Evolutionary conservation across 228 moss, liverwort and hornwort genomes (phyloP), one percentile per base, ranked within the genome.

Genomic region (Sphagnum magellanicum): DNA sequence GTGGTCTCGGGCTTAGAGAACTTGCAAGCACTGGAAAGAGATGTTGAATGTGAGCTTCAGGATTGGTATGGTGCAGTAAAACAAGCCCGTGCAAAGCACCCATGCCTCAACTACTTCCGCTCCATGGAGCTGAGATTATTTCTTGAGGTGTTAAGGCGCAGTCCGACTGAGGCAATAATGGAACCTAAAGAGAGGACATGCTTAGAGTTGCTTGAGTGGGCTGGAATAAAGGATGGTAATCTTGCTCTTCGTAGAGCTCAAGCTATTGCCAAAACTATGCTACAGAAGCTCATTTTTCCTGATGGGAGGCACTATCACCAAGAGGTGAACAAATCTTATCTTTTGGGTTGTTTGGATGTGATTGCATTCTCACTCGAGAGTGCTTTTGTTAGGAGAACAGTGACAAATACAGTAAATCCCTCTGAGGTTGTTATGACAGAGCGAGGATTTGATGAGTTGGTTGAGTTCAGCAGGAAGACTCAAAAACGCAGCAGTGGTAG

Each of bases 91-190:
- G 71, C n/a, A n/a, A 68, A 32, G 16, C 67, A 76, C 57, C 58
- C 74, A 32, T 79, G 81, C 64, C 83, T 87, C 4, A 87, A 87
- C 63, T 83, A 86, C 62, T 86, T 86, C 69, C 75, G 73, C 48
- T 86, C 77, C 51, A 73, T 77, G 76, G 85, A 86, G 61, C 66
- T 86, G 50, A 77, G 85, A 49, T 73, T 86, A 50, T 72, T 83
- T 68, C 71, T 78, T 63, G 72, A 83, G 74, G 87, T 81, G 60
- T 73, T 83, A 16, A 74, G 59, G 46, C 17, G 66, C 50, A 32
- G 6, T 5, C 12, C 5, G 0, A 16, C 10, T 16, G 50, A 3
- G 48, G 60, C 49, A 49, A n/a, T 4, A 5, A n/a, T 1, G 6
- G 49, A 9, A 47, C 47, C 74, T 6, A 73, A 81, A 63, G 68